Evolutionary conservation across 2,329 filamentous ascomycete species (phyloP).

Genomic region (Exophiala mesophila): DNA sequence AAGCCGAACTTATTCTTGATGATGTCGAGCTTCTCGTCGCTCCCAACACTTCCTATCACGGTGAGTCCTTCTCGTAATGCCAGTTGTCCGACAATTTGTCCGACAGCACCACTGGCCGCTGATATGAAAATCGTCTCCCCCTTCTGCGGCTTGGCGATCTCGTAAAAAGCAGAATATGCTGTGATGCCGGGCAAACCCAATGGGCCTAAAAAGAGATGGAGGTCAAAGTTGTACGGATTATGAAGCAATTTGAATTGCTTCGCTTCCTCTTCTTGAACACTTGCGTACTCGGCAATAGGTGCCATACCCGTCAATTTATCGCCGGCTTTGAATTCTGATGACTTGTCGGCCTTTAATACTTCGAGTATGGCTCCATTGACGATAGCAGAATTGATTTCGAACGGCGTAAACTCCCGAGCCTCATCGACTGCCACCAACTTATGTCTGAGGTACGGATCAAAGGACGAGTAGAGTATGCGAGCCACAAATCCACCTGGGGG

Average conservation of each 20-base stretch:
- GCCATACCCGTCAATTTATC: constrained; percentile 58
- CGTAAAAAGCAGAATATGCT: constrained; percentile 67
- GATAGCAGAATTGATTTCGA: constrained; percentile 60
- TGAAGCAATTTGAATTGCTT: constrained; percentile 42
- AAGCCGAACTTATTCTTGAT: constrained; percentile 65
- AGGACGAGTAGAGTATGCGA: constrained; percentile 57
- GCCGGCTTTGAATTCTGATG: constrained; percentile 42
- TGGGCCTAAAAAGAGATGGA: constrained; percentile 62
- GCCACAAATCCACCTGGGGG: constrained; percentile 60
- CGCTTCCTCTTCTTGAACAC: constrained; percentile 46
- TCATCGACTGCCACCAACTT: constrained; percentile 62
- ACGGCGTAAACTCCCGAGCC: constrained; percentile 66
- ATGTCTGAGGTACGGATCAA: constrained; percentile 80
- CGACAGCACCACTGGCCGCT: constrained; percentile 74
- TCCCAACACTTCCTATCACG: constrained; percentile 77
- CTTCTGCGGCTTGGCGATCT: constrained; percentile 67
- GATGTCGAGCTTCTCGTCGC: constrained; percentile 74
- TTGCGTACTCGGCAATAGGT: constrained; percentile 64
- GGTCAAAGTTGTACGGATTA: constrained; percentile 40
- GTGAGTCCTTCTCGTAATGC: constrained; percentile 73
- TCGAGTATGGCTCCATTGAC: constrained; percentile 59
- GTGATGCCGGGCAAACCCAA: constrained; percentile 75
- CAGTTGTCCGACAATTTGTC: constrained; percentile 77
- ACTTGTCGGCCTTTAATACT: constrained; percentile 58
- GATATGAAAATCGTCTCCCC: constrained; percentile 78